Conservation (phyloP, 495 filamentous ascomycete genomes). For the Evernia prunastri region DNA sequence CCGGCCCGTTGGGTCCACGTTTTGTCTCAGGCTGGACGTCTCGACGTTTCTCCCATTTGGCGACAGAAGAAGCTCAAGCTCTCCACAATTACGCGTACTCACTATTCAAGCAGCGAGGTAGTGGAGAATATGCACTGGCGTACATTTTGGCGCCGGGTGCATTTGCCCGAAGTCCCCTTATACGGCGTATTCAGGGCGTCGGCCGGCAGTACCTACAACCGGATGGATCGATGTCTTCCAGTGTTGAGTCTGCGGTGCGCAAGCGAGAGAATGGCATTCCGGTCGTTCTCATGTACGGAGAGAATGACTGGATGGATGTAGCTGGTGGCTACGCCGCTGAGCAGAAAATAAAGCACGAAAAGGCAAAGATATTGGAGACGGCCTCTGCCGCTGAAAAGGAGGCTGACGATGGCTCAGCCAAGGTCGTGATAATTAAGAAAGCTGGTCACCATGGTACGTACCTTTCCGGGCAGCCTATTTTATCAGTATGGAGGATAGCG, state of each 20-base stretch:
- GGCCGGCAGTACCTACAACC: constrained; percentile 56
- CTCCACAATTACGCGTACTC: constrained; percentile 90
- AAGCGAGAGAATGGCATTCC: constrained; percentile 69
- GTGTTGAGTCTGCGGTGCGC: constrained; percentile 26
- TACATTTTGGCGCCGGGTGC: constrained; percentile 92
- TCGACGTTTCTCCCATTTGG: constrained; percentile 83
- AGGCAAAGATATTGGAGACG: constrained; percentile 47
- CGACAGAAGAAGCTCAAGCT: constrained; percentile 69
- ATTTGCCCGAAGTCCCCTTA: constrained; percentile 80
- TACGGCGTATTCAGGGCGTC: constrained; percentile 79
- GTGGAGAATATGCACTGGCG: constrained; percentile 87
- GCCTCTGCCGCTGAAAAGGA: constrained; percentile 62
- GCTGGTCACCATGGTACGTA: constrained; percentile 69
- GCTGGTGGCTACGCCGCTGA: constrained; percentile 74
- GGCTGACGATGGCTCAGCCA: constrained; percentile 70
- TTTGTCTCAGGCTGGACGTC: constrained; percentile 93
- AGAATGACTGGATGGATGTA: constrained; percentile 98
- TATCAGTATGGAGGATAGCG: background rate
- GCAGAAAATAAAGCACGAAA: constrained; percentile 69
- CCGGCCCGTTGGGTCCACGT: constrained; percentile 85
- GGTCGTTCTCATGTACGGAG: constrained; percentile 88
- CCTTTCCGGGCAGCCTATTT: background rate
- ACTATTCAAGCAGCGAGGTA: constrained; percentile 88
- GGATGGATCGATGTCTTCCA: constrained; percentile 26
- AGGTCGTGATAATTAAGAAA: constrained; percentile 72